Conservation (phyloP, 2,329 filamentous ascomycete species). For the Graphium sp. region DNA sequence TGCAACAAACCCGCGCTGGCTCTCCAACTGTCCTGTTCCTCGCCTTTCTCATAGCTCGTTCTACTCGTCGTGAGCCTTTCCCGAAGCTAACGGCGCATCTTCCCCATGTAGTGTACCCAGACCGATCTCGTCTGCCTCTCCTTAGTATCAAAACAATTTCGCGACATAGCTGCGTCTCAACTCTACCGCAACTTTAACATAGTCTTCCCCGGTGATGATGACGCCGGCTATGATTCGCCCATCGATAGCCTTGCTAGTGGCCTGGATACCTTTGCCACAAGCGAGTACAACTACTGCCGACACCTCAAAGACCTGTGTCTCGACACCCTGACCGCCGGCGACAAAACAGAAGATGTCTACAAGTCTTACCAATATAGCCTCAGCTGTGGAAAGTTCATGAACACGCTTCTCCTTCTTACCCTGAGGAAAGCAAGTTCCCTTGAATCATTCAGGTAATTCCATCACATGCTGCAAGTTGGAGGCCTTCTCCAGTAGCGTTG, state of each 20-base stretch:
- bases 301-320: slow-evolving; percentile 38
- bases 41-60: neutral
- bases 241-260: slow-evolving; percentile 40
- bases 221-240: slow-evolving; percentile 29
- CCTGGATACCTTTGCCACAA: slow-evolving; percentile 44
- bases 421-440: slow-evolving; percentile 36
- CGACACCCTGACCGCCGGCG: slow-evolving; percentile 33
- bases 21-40: neutral
- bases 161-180: slow-evolving; percentile 36
- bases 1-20: neutral
- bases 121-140: slow-evolving; percentile 38
- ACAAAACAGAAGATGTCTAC: slow-evolving; percentile 35
- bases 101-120: slow-evolving; percentile 32
- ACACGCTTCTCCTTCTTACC: slow-evolving; percentile 38
- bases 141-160: slow-evolving; percentile 39
- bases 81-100: too few species aligned
- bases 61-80: too few species aligned
- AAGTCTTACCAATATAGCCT: slow-evolving; percentile 34
- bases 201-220: slow-evolving; percentile 43
- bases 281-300: slow-evolving; percentile 45
- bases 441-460: slow-evolving; percentile 37
- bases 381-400: slow-evolving; percentile 47
- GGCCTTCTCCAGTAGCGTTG: neutral
- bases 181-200: slow-evolving; percentile 45
- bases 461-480: neutral